These are phyloP conservation scores for Lonicera japonica DNA, from an alignment of 129 eudicot genomes.

Conservation along the genomic window DNA sequence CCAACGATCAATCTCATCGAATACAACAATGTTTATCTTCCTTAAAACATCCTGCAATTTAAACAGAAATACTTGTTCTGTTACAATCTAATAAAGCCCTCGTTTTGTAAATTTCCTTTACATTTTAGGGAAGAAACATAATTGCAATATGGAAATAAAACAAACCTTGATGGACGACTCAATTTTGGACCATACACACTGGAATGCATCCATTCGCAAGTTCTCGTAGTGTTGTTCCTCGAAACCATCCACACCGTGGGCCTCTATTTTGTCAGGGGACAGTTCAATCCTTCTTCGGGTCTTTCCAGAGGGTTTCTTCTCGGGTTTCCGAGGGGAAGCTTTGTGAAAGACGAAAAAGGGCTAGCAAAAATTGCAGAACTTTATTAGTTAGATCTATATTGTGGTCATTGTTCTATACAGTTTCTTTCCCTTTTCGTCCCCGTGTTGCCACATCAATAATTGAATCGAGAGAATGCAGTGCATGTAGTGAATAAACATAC, in stretches of 20 bases:
- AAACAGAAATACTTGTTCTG: not conserved
- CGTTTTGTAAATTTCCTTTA: not conserved
- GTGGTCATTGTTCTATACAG: not conserved
- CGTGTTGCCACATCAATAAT: too few relatives aligned
- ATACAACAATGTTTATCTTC: slow-evolving; percentile 45
- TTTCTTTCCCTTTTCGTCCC: not conserved
- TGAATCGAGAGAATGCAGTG: too few relatives aligned
- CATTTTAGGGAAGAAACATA: not conserved
- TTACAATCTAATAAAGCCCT: not conserved
- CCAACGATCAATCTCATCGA: slow-evolving; percentile 58
- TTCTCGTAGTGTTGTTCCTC: slow-evolving; percentile 20
- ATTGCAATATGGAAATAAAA: not conserved
- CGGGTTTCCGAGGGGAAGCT: slow-evolving; percentile 32
- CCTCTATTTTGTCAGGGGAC: slow-evolving; percentile 21
- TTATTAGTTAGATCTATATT: not conserved
- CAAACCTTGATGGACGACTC: slow-evolving; percentile 57
- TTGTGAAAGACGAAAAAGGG: slow-evolving; percentile 79
- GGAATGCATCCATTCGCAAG: slow-evolving; percentile 38
- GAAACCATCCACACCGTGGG: slow-evolving; percentile 1
- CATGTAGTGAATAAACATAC: too few relatives aligned
- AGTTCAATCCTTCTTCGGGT: slow-evolving; percentile 41
- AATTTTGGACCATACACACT: slow-evolving; percentile 44
- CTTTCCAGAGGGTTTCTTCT: slow-evolving; percentile 28
- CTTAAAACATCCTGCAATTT: slow-evolving; percentile 60
- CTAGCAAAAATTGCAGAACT: slow-evolving; percentile 15